phyloP scores from a whole-genome alignment of 345 rosid genomes.

The Euclidium syriacum region DNA sequence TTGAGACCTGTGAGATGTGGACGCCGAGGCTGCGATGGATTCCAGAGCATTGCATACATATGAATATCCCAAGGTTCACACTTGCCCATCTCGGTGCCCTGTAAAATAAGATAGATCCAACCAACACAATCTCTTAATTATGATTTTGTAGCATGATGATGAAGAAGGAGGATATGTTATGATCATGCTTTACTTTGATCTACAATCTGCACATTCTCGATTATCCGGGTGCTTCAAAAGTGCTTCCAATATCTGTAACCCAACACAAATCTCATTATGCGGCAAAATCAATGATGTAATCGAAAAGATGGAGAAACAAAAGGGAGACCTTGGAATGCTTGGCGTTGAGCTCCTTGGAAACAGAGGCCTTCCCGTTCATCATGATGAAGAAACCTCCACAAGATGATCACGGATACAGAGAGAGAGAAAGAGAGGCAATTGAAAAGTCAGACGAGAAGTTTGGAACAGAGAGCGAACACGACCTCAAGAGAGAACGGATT shows the following conservation, averaged over 20 bases:
- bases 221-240: slow-evolving; percentile 82
- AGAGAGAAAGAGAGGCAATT: not conserved
- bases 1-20: slow-evolving; percentile 83
- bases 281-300: not conserved
- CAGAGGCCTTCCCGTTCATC: slow-evolving; percentile 69
- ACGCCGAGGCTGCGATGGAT: slow-evolving; percentile 92
- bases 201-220: slow-evolving; percentile 97
- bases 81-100: slow-evolving; percentile 98
- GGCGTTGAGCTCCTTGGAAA: slow-evolving; percentile 75
- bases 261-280: not conserved
- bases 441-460: not conserved
- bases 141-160: not conserved
- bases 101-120: slow-evolving; percentile 23
- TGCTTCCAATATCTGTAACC: slow-evolving; percentile 68
- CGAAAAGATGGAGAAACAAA: not conserved
- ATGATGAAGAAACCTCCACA: slow-evolving; percentile 15
- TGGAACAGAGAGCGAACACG: slow-evolving; percentile 23
- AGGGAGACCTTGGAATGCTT: slow-evolving; percentile 64
- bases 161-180: not conserved
- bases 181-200: slow-evolving; percentile 60
- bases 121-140: slow-evolving; percentile 8
- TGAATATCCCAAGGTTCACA: slow-evolving; percentile 93
- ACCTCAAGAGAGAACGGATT: slow-evolving; percentile 34
- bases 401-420: not conserved
- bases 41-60: slow-evolving; percentile 97